Evolutionary conservation across 768 basidiomycete genomes (phyloP).

Genomic region (Boletus vinaceobasis): DNA sequence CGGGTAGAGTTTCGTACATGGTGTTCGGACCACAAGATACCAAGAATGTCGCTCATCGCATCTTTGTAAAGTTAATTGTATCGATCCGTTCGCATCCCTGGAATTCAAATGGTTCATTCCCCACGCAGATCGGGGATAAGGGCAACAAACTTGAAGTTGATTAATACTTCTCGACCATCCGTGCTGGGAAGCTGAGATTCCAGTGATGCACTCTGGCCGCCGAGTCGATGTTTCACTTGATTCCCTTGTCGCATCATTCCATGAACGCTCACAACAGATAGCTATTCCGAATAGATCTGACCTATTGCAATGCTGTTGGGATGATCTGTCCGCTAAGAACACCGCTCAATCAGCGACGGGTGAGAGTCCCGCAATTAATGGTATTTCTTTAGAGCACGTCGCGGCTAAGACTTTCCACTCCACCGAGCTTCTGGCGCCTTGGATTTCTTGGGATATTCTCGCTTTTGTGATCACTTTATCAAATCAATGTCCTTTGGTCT

Average conservation of each 20-base stretch:
- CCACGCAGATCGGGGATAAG: conserved; percentile 4
- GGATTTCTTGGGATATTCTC: background rate
- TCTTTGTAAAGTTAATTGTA: background rate
- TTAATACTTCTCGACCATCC: background rate
- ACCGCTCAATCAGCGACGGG: conserved; percentile 4
- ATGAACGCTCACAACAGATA: background rate
- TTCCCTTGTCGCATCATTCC: background rate
- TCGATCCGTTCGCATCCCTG: background rate
- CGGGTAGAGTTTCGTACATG: background rate
- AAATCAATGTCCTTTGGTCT: background rate
- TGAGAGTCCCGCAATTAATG: background rate
- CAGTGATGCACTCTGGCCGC: background rate
- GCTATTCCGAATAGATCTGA: background rate
- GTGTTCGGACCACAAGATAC: conserved; percentile 10
- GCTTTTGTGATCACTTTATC: background rate
- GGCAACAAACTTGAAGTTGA: background rate
- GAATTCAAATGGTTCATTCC: background rate
- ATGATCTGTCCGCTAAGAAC: background rate
- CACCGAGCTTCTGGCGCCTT: background rate
- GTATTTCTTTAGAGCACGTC: background rate
- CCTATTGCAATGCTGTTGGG: background rate
- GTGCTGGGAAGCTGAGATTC: background rate
- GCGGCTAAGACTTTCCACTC: background rate
- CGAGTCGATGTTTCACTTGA: background rate
- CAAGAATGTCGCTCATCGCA: background rate